These are phyloP conservation scores for Mycena albidolilacea DNA, from an alignment of 768 basidiomycete species.

Conservation along the genomic window DNA sequence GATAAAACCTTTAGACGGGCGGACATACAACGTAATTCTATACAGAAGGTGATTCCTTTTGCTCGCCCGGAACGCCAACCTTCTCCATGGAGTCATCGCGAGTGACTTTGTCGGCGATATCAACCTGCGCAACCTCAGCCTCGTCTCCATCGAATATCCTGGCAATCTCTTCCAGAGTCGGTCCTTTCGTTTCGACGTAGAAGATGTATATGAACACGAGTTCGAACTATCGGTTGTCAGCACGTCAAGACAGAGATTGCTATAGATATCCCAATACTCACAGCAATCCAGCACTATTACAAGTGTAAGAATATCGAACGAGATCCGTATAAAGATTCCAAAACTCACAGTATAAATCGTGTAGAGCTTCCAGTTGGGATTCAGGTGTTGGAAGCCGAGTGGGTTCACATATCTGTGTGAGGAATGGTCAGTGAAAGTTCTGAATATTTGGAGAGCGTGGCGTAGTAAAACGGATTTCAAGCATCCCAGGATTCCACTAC, in stretches of 20 bases:
- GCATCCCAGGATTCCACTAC: neutral
- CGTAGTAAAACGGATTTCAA: neutral
- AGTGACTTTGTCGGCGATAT: neutral
- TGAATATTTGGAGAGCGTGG: neutral
- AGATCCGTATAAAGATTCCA: neutral
- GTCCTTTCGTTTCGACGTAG: neutral
- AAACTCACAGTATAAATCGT: neutral
- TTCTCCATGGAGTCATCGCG: neutral
- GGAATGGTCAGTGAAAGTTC: neutral
- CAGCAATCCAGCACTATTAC: neutral
- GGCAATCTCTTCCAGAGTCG: neutral
- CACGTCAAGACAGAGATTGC: neutral
- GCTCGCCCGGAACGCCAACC: neutral
- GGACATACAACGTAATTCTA: neutral
- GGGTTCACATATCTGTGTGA: neutral
- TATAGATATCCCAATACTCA: neutral
- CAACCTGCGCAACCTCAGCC: neutral
- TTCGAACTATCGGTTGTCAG: neutral
- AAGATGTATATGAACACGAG: conserved; percentile 1
- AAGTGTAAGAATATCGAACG: neutral
- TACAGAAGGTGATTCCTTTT: neutral
- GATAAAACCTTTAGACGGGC: neutral
- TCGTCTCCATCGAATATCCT: neutral
- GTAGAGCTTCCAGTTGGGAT: conserved; percentile 1
- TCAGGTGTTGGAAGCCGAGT: neutral